Evolutionary conservation across 805 yeast genomes (phyloP).

Genomic region (Cyberlindnera veronae): DNA sequence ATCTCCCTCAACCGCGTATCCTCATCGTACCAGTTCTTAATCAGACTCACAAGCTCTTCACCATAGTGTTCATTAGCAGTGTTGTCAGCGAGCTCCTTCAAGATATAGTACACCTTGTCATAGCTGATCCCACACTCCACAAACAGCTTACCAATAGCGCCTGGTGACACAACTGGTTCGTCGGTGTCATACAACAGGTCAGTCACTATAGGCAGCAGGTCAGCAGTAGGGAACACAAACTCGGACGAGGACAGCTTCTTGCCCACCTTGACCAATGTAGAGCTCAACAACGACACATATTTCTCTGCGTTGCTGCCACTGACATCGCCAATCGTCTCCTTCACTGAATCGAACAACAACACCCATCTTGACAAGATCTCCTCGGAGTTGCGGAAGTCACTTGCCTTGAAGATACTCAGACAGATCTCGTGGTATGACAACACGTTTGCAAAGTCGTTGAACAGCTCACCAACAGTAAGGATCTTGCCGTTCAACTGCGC

Average conservation of each 20-base stretch:
- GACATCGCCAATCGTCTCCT: slow-evolving; percentile 13
- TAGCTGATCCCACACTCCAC: slow-evolving; percentile 59
- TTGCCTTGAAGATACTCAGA: slow-evolving; percentile 69
- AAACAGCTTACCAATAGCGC: slow-evolving; percentile 60
- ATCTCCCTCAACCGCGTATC: slow-evolving; percentile 63
- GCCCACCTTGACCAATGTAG: slow-evolving; percentile 46
- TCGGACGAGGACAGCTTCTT: slow-evolving; percentile 64
- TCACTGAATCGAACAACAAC: slow-evolving; percentile 47
- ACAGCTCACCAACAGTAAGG: slow-evolving; percentile 70
- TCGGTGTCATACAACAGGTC: slow-evolving; percentile 42
- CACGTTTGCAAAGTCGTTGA: slow-evolving; percentile 84
- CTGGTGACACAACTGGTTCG: slow-evolving; percentile 38
- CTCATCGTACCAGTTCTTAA: slow-evolving; percentile 61
- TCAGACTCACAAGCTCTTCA: slow-evolving; percentile 60
- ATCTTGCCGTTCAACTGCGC: slow-evolving; percentile 60
- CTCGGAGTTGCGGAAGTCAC: slow-evolving; percentile 82
- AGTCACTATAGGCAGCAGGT: slow-evolving; percentile 62
- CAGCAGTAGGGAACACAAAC: slow-evolving; percentile 74
- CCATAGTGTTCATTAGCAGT: slow-evolving; percentile 51
- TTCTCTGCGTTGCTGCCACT: slow-evolving; percentile 14
- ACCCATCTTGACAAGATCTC: slow-evolving; percentile 83
- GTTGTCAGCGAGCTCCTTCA: slow-evolving; percentile 61
- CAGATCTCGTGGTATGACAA: slow-evolving; percentile 83
- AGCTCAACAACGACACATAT: slow-evolving; percentile 19
- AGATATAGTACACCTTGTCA: slow-evolving; percentile 60